These are phyloP conservation scores for Herpetomonas samuelpessoai DNA, from an alignment of 208 protist genomes.

Conservation along the genomic window DNA sequence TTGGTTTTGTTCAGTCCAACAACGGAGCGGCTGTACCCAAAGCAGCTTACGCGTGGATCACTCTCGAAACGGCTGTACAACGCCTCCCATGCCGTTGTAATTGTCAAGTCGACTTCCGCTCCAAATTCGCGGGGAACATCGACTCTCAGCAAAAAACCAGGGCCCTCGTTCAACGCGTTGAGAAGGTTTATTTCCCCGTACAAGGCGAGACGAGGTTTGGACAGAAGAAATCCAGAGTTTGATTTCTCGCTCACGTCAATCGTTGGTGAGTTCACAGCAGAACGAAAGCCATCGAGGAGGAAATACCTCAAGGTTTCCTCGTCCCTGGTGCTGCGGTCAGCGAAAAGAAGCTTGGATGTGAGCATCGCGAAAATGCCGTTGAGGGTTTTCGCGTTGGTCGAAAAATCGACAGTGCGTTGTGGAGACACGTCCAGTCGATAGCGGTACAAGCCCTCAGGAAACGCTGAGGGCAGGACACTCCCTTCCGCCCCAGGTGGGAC, in stretches of 20 bases:
- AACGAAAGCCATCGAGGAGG: conserved; percentile 37
- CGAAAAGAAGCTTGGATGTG: conserved; percentile 41
- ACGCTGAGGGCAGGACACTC: conserved; percentile 11
- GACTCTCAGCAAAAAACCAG: conserved; percentile 53
- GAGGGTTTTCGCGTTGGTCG: conserved; percentile 22
- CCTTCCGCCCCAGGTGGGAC: conserved; percentile 42
- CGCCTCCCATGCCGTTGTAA: conserved; percentile 51
- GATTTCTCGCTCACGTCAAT: conserved; percentile 13
- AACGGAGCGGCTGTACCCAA: conserved; percentile 57
- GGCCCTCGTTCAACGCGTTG: conserved; percentile 42
- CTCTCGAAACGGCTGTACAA: conserved; percentile 47
- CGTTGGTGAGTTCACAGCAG: conserved; percentile 32
- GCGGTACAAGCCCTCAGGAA: conserved; percentile 40
- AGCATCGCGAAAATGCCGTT: conserved; percentile 53
- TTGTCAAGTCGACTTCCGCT: conserved; percentile 30
- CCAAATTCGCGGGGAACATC: conserved; percentile 47
- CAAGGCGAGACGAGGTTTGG: conserved; percentile 47
- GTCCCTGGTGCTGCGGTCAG: conserved; percentile 36
- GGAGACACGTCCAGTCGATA: conserved; percentile 48
- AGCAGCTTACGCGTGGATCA: conserved; percentile 31
- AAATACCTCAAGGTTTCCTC: conserved; percentile 58
- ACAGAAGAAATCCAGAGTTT: conserved; percentile 67
- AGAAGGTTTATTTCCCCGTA: conserved; percentile 34
- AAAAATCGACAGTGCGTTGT: conserved; percentile 24
- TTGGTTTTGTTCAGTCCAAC: conserved; percentile 19